Conservation (phyloP, 768 basidiomycete species). For the Leccinum rimulosum region DNA sequence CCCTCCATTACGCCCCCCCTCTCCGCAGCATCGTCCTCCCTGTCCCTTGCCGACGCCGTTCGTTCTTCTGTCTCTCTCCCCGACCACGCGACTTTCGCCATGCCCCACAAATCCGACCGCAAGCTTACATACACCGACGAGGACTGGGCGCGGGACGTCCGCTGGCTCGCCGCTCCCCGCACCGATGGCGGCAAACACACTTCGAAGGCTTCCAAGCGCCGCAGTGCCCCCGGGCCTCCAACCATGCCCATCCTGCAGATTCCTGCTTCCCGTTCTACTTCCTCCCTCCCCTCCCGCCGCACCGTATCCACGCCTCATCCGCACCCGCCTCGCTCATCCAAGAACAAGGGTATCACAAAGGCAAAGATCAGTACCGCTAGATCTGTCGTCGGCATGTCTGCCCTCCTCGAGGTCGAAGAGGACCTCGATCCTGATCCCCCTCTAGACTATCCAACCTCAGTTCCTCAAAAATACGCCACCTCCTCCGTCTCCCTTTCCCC, state of each 20-base stretch:
- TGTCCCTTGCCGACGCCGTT: conserved; percentile 34
- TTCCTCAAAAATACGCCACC: conserved; percentile 18
- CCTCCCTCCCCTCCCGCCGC: conserved; percentile 19
- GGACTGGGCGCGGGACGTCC: conserved; percentile 68
- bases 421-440: conserved; percentile 29
- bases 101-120: conserved; percentile 21
- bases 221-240: conserved; percentile 14
- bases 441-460: conserved; percentile 1
- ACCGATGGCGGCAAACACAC: conserved; percentile 15
- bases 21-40: conserved; percentile 32
- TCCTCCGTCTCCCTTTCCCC: conserved; percentile 14
- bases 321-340: conserved; percentile 22
- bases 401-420: conserved; percentile 54
- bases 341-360: conserved; percentile 25
- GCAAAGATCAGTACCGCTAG: conserved; percentile 36
- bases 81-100: conserved; percentile 23
- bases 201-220: conserved; percentile 20
- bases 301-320: conserved; percentile 14
- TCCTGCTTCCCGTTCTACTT: conserved; percentile 20
- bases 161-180: conserved; percentile 53
- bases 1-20: conserved; percentile 22
- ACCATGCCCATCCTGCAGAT: conserved; percentile 1
- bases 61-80: conserved; percentile 31
- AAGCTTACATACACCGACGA: conserved; percentile 46
- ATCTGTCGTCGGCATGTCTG: conserved; percentile 52